A percentile compares a stretch with the other conserved stretches of the same genome.
Conservation (phyloP, 129 eudicot species). For the carrot (Daucus carota) region DNA sequence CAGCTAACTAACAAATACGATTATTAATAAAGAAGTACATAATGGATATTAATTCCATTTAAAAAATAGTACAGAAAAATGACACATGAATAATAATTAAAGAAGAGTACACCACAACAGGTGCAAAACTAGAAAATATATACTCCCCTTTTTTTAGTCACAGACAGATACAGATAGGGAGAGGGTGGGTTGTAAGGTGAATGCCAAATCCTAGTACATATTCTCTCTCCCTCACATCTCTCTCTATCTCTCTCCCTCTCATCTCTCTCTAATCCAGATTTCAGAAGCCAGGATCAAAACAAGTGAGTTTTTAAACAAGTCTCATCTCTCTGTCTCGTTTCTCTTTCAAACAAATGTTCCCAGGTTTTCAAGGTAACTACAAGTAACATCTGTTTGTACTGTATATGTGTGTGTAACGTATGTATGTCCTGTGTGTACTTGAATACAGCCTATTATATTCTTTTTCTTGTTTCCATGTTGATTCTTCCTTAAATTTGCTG, state of each 20-base stretch:
- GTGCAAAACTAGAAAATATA: neutral
- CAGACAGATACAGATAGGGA: constrained; percentile 19
- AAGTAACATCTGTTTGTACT: neutral
- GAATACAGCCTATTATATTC: neutral
- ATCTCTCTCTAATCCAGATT: neutral
- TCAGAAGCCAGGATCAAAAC: neutral
- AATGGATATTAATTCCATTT: too few species aligned
- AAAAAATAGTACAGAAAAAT: too few species aligned
- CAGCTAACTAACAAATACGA: too few species aligned
- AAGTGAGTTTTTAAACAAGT: neutral
- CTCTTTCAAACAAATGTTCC: constrained; percentile 27
- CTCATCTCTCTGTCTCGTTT: neutral
- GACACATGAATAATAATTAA: neutral
- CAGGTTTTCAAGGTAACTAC: constrained; percentile 48
- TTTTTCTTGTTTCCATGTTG: constrained; percentile 15
- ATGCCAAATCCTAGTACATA: constrained; percentile 59
- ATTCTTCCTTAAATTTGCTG: constrained; percentile 6
- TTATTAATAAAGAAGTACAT: neutral
- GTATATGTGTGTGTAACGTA: neutral
- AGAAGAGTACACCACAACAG: neutral
- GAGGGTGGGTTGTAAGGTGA: constrained; percentile 43
- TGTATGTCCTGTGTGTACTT: neutral
- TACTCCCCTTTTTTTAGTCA: neutral
- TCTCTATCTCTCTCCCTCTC: constrained; percentile 24
- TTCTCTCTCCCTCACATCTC: constrained; percentile 33